Conservation (phyloP, 257 asterid genomes). For the Phtheirospermum japonicum region DNA sequence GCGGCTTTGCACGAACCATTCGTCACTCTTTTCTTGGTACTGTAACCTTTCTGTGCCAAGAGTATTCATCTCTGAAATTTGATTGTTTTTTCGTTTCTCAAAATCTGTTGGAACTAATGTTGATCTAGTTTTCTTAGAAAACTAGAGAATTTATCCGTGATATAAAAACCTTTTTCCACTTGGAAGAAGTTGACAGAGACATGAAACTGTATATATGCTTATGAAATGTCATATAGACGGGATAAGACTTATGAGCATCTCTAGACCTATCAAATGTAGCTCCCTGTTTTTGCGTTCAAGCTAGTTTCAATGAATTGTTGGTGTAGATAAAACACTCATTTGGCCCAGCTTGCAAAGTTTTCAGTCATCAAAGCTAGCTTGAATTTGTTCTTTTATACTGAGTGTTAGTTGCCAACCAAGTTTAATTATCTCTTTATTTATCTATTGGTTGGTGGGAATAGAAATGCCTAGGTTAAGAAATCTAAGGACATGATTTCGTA, state of each 20-base stretch:
- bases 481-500: constrained; percentile 19
- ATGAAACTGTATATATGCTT: neutral
- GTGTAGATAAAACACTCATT: constrained; percentile 13
- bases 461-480: neutral
- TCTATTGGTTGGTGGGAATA: neutral
- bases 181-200: constrained; percentile 3
- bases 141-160: neutral
- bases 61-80: constrained; percentile 14
- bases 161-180: constrained; percentile 5
- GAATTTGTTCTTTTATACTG: constrained; percentile 7
- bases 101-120: neutral
- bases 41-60: constrained; percentile 24
- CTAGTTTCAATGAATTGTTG: constrained; percentile 6
- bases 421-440: neutral
- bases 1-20: constrained; percentile 70
- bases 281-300: constrained; percentile 5
- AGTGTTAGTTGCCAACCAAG: constrained; percentile 8
- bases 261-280: constrained; percentile 15
- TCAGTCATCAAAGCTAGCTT: constrained; percentile 12
- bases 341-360: constrained; percentile 17
- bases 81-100: neutral
- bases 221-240: constrained; percentile 17
- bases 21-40: constrained; percentile 90
- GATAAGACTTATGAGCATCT: constrained; percentile 13
- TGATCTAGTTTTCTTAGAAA: constrained; percentile 3